Conservation (phyloP, 2,329 filamentous ascomycete species). For the Colletotrichum sp. region DNA sequence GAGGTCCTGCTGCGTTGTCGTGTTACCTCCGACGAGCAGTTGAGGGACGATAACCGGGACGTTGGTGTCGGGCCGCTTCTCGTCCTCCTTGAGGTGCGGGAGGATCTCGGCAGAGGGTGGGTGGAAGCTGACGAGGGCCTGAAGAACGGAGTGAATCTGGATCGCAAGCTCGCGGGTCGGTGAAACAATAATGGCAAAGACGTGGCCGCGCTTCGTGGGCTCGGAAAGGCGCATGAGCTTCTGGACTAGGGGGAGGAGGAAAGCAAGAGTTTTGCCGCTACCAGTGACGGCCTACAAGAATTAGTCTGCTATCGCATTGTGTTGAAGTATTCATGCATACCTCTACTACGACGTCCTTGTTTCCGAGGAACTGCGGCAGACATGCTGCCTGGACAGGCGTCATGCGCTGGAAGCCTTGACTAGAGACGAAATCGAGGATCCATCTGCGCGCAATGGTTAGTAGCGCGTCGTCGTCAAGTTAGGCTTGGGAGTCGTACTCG, state of each 20-base stretch:
- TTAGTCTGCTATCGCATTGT: constrained; percentile 1
- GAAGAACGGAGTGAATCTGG: constrained; percentile 85
- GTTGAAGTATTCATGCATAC: constrained; percentile 35
- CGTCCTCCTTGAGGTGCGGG: constrained; percentile 56
- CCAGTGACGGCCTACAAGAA: constrained; percentile 76
- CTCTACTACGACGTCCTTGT: constrained; percentile 93
- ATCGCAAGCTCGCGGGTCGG: constrained; percentile 91
- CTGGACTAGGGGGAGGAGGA: constrained; percentile 78
- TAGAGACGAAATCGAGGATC: constrained; percentile 81
- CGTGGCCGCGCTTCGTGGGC: constrained; percentile 85
- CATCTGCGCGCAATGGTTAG: constrained; percentile 80
- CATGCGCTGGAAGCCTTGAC: constrained; percentile 86
- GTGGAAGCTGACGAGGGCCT: constrained; percentile 83
- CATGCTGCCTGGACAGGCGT: constrained; percentile 95
- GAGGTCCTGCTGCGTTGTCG: constrained; percentile 83
- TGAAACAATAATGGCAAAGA: constrained; percentile 89
- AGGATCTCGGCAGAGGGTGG: constrained; percentile 73
- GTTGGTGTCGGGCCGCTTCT: constrained; percentile 54
- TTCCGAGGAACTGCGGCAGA: constrained; percentile 84
- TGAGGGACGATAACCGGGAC: constrained; percentile 76
- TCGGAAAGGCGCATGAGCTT: constrained; percentile 81
- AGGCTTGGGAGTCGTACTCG: constrained; percentile 22
- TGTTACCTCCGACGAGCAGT: constrained; percentile 81
- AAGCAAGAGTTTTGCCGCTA: constrained; percentile 88
- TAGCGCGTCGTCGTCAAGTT: constrained; percentile 60